Evolutionary conservation across 2,329 filamentous ascomycete species (phyloP), one percentile per base, ranked within the genome.

Genomic region (Fusarium staphyleae): DNA sequence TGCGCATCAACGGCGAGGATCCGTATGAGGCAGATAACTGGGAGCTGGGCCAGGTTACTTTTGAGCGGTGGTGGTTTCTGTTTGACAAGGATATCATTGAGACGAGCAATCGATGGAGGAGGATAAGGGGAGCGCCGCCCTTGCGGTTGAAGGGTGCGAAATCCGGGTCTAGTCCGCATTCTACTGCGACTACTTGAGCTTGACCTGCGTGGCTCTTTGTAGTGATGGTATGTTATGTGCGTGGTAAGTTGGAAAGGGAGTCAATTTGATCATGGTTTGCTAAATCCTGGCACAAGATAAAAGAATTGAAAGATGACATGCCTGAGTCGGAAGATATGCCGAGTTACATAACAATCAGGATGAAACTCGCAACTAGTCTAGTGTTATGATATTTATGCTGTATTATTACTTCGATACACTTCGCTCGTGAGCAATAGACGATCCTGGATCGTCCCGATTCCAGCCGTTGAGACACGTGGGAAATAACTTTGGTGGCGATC

Each of bases 51-150:
- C 81, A 85, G 67, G 63, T 77, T n/a, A 69, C 85, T 16, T 85
- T 85, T 67, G 76, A 80, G 67, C 75, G 78, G 33, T 86, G 83
- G 83, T 87, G 82, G 82, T 86, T 83, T 69, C 69, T 83, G 29
- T 81, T 86, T 64, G 83, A 86, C 62, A 66, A 74, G 8, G 72
- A 73, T 10, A 76, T 85, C 13, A 69, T 86, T n/a, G 76, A 78
- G 36, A 75, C 75, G 45, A 83, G 81, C 63, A 85, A 86, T 67
- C 70, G 74, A 43, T 76, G 77, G 75, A 74, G 82, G 55, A 72
- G 62, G 45, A 63, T 76, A 46, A 75, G 81, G 47, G 83, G 82
- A 1, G 75, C 77, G 5, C 60, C 70, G 5, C 65, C 66, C 18
- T 59, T 75, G 46, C 29, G 54, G 34, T 40, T 66, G 19, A 66